Evolutionary conservation across 2,329 filamentous ascomycete genomes (phyloP), one percentile per base, ranked within the genome.

Genomic region (Cladosporium cucumerinum): DNA sequence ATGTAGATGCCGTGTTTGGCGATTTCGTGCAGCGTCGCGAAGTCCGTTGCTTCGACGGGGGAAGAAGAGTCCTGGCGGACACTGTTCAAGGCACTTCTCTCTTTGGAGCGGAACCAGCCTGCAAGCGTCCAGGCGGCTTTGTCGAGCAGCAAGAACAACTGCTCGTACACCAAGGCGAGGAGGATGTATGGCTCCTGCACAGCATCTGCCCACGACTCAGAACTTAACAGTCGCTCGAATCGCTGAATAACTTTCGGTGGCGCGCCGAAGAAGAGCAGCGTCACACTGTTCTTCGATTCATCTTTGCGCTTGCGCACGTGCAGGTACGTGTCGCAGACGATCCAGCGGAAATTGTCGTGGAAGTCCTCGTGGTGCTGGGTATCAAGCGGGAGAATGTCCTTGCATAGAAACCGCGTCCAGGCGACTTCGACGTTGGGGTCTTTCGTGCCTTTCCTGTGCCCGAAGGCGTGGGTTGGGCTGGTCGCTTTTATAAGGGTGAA

Each of bases 1-100:
- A 80, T 62, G 65, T 76, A 77, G 12, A 76, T 77, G 51, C 72
- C 69, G 52, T 79, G 75, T 64, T 79, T 79, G 11, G 77, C 73
- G 23, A 79, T 70, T 51, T 76, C 77, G 67, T 79, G 77, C 3
- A 79, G 66, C 0, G 68, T 72, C 1, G 73, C 64, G 67, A 73
- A 71, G 46, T 76, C 69, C 16, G 72, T 61, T 11, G 71, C 67
- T 55, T 64, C 57, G 5, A 69, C 69, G 7, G n/a, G 49, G 8
- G 26, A 30, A 21, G 39, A 21, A 10, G 65, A 66, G 2, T 65
- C 65, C 7, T 72, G 69, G 43, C 71, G 66, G 10, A 61, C 2
- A 70, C 74, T 63, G 63, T 61, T 74, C 73, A 63, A 34, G 3
- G 57, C 63, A 23, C 48, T 54, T 32, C 64, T 68, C 60, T 78